These are phyloP conservation scores for Ustilago trichophora DNA, from an alignment of 1,284 basidiomycete genomes.

Conservation along the genomic window DNA sequence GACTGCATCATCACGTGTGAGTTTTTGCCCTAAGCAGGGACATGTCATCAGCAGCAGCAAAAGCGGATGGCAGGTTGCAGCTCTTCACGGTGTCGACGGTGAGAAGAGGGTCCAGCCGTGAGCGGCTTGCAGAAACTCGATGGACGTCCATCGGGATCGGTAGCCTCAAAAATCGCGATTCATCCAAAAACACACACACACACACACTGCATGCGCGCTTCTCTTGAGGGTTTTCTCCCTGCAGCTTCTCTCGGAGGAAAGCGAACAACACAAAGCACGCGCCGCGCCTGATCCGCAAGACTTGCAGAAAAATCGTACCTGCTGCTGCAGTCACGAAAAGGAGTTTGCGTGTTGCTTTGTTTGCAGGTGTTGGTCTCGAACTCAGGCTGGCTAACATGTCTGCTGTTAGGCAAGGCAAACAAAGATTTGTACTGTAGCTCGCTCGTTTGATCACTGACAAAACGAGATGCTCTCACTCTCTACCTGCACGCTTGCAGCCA, in stretches of 20 bases:
- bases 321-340: not conserved
- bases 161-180: no score
- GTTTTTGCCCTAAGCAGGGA: not conserved
- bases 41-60: not conserved
- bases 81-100: no score
- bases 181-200: no score
- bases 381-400: no score
- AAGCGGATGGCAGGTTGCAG: not conserved
- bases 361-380: slow-evolving; percentile 4
- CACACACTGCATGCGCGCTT: no score
- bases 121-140: no score
- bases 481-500: slow-evolving; percentile 24
- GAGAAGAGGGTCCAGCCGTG: no score
- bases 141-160: slow-evolving; percentile 8
- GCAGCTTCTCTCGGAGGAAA: not conserved
- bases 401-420: no score
- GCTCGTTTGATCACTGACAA: no score
- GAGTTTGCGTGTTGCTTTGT: not conserved
- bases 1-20: not conserved
- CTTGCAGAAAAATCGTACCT: not conserved
- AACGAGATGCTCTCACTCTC: not conserved
- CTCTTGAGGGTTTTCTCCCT: not conserved
- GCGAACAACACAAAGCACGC: slow-evolving; percentile 4
- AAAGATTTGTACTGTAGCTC: no score
- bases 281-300: slow-evolving; percentile 5